Evolutionary conservation across 176 grass and related monocot species (phyloP), one percentile per base, ranked within the genome.

Genomic region (Aegilops speltoides): DNA sequence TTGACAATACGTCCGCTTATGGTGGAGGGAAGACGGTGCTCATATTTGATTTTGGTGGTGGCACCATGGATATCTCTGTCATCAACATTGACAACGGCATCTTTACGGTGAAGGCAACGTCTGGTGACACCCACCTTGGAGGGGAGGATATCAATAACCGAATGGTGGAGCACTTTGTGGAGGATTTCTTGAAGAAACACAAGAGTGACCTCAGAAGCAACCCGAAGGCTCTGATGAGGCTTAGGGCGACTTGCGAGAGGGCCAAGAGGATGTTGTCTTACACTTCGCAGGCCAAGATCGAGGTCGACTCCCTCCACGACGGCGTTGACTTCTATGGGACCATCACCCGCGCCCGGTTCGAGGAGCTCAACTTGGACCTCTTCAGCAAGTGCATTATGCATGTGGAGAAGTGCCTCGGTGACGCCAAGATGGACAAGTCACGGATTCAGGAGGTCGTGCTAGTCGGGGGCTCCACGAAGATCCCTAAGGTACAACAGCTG

Each of bases 351-450:
- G 95, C 90, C 7, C 45, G 90, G 1, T 97, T 97, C 64, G 95
- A 97, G 87, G 92, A 91, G 70, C 82, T 97, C 37, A 93, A 91
- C 90, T 89, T 93, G 86, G 92, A 97, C 77, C 84, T 97, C 2
- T 93, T 97, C 81, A 3, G 86, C 15, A 88, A 85, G 80, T 97
- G 95, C 86, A 91, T 97, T 88, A 86, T 91, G 38, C 90, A 84
- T 2, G 95, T 94, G 17, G 86, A 80, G 77, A 94, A 92, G 80
- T 97, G 95, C 81, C 78, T 94, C 9, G 67, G 68, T 20, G 92
- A 94, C 61, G 92, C 95, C n/a, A 88, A 94, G 81, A 57, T 97
- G 81, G 88, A 92, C 68, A 94, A 94, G 77, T 54, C 81, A 3
- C 69, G 62, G 8, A 62, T 97, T 66, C 80, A 94, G 20, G 92